Conservation (phyloP, 192 early-diverging fungal genomes). For the Chytriomyces hyalinus region DNA sequence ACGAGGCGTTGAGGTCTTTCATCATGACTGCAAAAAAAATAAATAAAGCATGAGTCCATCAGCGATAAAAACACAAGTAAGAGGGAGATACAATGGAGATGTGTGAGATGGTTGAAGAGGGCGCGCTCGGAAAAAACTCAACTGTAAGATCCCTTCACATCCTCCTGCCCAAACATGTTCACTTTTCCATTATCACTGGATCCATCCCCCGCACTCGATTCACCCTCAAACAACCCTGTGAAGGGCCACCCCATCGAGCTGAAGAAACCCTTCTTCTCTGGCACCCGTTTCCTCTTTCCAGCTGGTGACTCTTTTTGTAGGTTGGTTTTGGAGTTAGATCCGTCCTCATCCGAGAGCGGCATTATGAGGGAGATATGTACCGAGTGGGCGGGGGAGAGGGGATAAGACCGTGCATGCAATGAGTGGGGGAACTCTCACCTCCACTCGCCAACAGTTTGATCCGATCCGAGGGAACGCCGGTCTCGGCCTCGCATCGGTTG, state of each 20-base stretch:
- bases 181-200: background rate
- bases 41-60: background rate
- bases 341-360: background rate
- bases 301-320: constrained; percentile 12
- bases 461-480: constrained; percentile 75
- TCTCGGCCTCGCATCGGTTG: constrained; percentile 71
- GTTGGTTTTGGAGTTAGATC: background rate
- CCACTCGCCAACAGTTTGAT: constrained; percentile 77
- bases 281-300: background rate
- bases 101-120: background rate
- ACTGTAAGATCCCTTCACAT: constrained; percentile 24
- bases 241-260: background rate
- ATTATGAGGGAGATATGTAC: background rate
- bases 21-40: constrained; percentile 44
- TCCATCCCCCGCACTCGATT: background rate
- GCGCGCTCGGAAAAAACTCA: no score
- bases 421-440: constrained; percentile 54
- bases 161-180: constrained; percentile 30
- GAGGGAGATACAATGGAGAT: background rate
- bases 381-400: background rate
- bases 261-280: constrained; percentile 11
- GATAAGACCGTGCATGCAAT: background rate
- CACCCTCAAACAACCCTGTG: background rate
- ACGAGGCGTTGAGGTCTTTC: constrained; percentile 42
- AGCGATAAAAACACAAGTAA: constrained; percentile 12